Base-by-base conservation (phyloP, 768 basidiomycete genomes). In the Obba rivulosa region DNA sequence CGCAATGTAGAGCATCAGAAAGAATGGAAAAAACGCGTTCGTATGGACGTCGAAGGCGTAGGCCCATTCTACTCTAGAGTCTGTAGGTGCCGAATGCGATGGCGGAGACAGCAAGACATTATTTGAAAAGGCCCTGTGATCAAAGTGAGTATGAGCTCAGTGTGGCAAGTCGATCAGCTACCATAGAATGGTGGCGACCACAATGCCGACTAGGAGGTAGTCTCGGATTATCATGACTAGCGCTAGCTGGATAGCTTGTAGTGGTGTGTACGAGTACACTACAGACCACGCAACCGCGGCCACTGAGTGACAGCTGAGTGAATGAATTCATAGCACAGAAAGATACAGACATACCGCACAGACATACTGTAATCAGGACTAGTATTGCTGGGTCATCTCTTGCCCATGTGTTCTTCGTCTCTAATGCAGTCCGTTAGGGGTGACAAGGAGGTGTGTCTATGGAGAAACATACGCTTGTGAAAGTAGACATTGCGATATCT, bases 391-490 rank as follows among this genome's bases (percentile, higher is more conserved):
- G 95, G 62, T 98, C 95, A 66, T 98, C 95, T 65, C 95, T 75
- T 17, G 94, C 92, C 94, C 94, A 97, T 14, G 88, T 92, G 65
- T 98, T 96, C 75, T 96, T 97, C 17, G 94, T 97, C 74, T 97
- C 92, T 89, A 68, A 53, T 35, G 37, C 41, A 34, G 55, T 34
- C 17, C 39, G 18, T 49, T 20, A 54, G 35, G 37, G 3, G 39
- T 5, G 28, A 5, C 28, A 31, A 21, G 34, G 7, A 17, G 21
- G 13, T 5, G 35, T 31, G 20, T 22, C 11, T 24, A 16, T 40
- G 8, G 3, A 8, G 10, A 51, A 45, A 67, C 84, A 61, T 62
- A 94, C 94, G 91, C 69, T 94, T 94, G 69, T 96, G 94, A 62
- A 94, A 96, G 65, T 97, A 98, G 7, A 96, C 94, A 68, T 97